Evolutionary conservation across 352 stramenopile genomes (phyloP), one percentile per base, ranked within the genome.

Genomic region (Phytophthora pisi): DNA sequence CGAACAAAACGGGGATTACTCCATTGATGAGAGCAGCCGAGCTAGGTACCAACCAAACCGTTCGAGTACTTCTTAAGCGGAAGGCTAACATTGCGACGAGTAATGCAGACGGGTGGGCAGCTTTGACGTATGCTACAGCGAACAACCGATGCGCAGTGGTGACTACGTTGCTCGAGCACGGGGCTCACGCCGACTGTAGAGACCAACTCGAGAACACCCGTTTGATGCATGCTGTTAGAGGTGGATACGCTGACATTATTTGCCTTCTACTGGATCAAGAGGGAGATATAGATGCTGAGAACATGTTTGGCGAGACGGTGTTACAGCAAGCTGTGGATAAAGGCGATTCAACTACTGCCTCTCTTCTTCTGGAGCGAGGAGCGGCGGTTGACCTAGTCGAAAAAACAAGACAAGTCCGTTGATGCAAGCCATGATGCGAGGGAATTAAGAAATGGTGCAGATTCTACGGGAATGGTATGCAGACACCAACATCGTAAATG

Each of bases 21-120:
- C 8, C 51, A 9, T 43, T 57, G 28, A 57, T 57, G 51, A 43
- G 30, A 43, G 51, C 51, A n/a, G 30, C 30, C 34, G 26, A 45
- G 4, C 8, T 16, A 57, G 51, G 51, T 26, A 18, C 26, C 30
- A 10, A 26, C 9, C 2, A n/a, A n/a, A n/a, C 31, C 2, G 4
- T 57, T 10, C 4, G 11, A 23, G 30, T 34, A 4, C 51, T 57
- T 13, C 30, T 46, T 15, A n/a, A 30, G n/a, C 28, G 30, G 8
- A 26, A 43, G 4, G 51, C 51, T 6, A 57, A 45, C n/a, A 28
- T 57, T 46, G 16, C n/a, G 16, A 5, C 28, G 2, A 10, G 28
- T 15, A 45, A 42, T 4, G 18, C 30, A 46, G 28, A 57, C 10
- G 51, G 51, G 1, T 53, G 47, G 47, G 13, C 49, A 38, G 49